Base-by-base conservation (phyloP, 371 early-diverging fungal genomes). In the Haplosporangium sp. region DNA sequence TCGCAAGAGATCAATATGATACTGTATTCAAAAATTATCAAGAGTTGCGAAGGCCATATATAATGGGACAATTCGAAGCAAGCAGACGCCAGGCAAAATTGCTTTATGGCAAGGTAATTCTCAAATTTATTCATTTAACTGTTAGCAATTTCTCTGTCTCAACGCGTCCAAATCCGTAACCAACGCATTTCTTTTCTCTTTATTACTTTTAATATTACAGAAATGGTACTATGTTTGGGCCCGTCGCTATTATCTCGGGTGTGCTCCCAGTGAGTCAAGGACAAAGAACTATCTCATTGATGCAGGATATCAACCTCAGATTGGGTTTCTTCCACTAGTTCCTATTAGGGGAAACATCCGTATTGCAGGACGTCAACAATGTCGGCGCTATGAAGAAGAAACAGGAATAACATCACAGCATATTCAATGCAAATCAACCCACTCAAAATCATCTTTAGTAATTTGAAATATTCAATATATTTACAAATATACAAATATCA, bases 11-110 rank as follows among this genome's bases (percentile, higher is more conserved):
- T 19, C 45, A 39, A 3, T 34, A 35, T 17, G 50, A 61, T n/a
- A 2, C 4, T 39, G 61, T 47, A 45, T 44, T 61, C 61, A 10
- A 27, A 17, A 40, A 17, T 4, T 65, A 50, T 27, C 17, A 48
- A 9, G 55, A 56, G 13, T 48, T 71, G 45, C 56, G 69, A 6
- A 65, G 19, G n/a, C 71, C 64, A 10, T 35, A 60, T 34, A 65
- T 63, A 6, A 71, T 42, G 40, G 61, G 45, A n/a, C 61, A 61
- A 44, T 61, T 45, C 50, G 50, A 63, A 35, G 50, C 52, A 13
- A 55, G 40, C 40, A 64, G 38, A 8, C 8, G 40, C n/a, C 9
- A 27, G 35, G 17, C 55, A 53, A 55, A 53, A 13, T n/a, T 63
- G 0, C 4, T 37, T 6, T 63, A 48, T n/a, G 34, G 34, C 9